Percentiles rank a stretch among this genome's conserved stretches.
Conservation (phyloP, 1,139 yeast genomes). For the Diutina catenulata region DNA sequence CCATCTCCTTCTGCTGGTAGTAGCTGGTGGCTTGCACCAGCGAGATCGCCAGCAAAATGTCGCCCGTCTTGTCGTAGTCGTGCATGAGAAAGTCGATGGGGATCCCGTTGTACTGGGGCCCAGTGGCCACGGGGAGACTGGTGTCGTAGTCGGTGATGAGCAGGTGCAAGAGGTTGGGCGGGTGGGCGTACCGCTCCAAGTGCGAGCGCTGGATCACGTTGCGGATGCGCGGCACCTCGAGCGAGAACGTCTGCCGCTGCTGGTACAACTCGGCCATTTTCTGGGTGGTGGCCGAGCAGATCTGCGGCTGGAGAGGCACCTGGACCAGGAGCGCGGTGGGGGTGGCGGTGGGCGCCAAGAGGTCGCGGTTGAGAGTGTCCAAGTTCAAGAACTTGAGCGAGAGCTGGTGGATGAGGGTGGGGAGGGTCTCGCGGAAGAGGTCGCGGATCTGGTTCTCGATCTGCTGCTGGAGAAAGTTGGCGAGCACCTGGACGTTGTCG, state of each 20-base stretch:
- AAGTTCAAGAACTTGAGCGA: slow-evolving; percentile 46
- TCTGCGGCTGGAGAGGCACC: slow-evolving; percentile 16
- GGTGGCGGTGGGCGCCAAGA: neutral
- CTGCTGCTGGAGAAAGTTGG: slow-evolving; percentile 67
- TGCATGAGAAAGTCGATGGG: slow-evolving; percentile 11
- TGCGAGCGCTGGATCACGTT: slow-evolving; percentile 46
- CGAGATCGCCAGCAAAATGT: slow-evolving; percentile 33
- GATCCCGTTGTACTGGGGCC: slow-evolving; percentile 9
- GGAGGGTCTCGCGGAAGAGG: slow-evolving; percentile 72
- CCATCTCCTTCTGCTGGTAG: slow-evolving; percentile 17
- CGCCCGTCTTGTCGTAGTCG: slow-evolving; percentile 22
- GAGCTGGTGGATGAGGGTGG: slow-evolving; percentile 66
- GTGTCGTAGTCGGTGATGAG: slow-evolving; percentile 15
- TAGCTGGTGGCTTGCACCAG: slow-evolving; percentile 35
- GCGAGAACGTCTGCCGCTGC: slow-evolving; percentile 67
- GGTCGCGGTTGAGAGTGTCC: slow-evolving; percentile 11
- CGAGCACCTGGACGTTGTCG: slow-evolving; percentile 75
- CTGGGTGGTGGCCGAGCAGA: slow-evolving; percentile 41
- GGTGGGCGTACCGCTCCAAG: slow-evolving; percentile 28
- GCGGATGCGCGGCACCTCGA: slow-evolving; percentile 48
- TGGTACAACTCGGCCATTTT: slow-evolving; percentile 60
- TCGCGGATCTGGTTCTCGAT: slow-evolving; percentile 75
- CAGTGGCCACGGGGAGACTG: slow-evolving; percentile 10
- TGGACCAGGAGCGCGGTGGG: neutral
- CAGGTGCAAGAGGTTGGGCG: slow-evolving; percentile 29